Evolutionary conservation across 768 basidiomycete genomes (phyloP).

Genomic region (Clavaria fumosa): DNA sequence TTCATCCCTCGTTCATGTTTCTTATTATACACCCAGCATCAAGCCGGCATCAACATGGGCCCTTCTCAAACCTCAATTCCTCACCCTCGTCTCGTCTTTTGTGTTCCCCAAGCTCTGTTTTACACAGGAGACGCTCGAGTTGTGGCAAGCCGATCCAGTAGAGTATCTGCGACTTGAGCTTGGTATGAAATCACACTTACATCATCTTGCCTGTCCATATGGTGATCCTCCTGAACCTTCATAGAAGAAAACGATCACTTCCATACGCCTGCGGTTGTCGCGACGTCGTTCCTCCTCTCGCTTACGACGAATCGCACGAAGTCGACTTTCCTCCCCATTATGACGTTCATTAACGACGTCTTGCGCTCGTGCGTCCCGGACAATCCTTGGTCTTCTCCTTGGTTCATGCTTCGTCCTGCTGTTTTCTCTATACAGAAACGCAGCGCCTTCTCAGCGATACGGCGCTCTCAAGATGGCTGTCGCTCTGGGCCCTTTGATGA

Average conservation of each 20-base stretch:
- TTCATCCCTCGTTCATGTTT: too few relatives aligned
- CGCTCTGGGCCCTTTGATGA: conserved; percentile 61
- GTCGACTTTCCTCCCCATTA: conserved; percentile 65
- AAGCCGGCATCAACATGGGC: conserved; percentile 90
- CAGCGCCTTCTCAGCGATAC: conserved; percentile 51
- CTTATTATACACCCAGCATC: conserved; percentile 32
- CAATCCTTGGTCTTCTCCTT: conserved; percentile 2
- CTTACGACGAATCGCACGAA: conserved; percentile 71
- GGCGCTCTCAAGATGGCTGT: conserved; percentile 78
- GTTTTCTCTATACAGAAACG: conserved; percentile 16
- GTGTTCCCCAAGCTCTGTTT: conserved; percentile 82
- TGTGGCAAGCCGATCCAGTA: conserved; percentile 72
- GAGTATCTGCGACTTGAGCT: conserved; percentile 67
- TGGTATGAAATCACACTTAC: conserved; percentile 29
- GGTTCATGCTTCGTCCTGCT: neutral
- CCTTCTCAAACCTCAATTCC: conserved; percentile 72
- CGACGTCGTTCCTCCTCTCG: conserved; percentile 66
- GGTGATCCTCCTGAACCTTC: neutral
- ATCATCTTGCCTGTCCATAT: neutral
- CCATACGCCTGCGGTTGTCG: conserved; percentile 61
- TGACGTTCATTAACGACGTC: conserved; percentile 64
- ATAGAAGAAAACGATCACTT: conserved; percentile 73
- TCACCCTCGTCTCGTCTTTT: conserved; percentile 62
- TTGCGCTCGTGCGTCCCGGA: conserved; percentile 38
- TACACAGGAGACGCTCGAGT: conserved; percentile 43